phyloP scores from a whole-genome alignment of 176 grass and related monocot genomes.

The Carex cristatella region DNA sequence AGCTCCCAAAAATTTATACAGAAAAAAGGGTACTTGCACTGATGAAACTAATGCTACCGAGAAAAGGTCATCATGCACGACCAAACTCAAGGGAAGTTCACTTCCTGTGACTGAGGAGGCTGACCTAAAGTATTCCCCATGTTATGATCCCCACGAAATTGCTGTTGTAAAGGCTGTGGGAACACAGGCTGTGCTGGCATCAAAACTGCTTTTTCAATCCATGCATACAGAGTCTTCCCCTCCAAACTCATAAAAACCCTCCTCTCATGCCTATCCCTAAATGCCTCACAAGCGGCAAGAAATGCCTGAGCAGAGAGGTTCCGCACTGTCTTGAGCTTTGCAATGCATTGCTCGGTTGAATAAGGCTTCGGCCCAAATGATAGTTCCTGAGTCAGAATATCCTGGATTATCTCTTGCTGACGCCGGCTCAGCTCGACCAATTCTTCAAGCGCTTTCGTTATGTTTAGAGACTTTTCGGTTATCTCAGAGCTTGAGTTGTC shows the following conservation, averaged over 20 bases:
- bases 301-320: conserved; percentile 26
- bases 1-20: not conserved
- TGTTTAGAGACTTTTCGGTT: conserved; percentile 2
- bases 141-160: not conserved
- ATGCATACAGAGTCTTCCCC: conserved; percentile 15
- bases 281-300: conserved; percentile 27
- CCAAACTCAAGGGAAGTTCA: conserved; percentile 7
- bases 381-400: conserved; percentile 16
- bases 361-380: not conserved
- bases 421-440: conserved; percentile 14
- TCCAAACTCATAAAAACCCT: conserved; percentile 30
- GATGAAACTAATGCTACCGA: not conserved
- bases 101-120: conserved; percentile 18
- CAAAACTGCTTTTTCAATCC: conserved; percentile 25
- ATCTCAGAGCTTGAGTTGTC: conserved; percentile 17
- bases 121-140: not conserved
- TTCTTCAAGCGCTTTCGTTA: conserved; percentile 32
- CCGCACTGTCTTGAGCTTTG: conserved; percentile 23
- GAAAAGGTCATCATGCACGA: not conserved
- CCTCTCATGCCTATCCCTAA: conserved; percentile 28
- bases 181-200: conserved; percentile 6
- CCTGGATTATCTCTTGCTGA: conserved; percentile 21
- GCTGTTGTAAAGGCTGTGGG: conserved; percentile 14
- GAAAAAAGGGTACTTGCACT: not conserved
- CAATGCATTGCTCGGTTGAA: conserved; percentile 29